These are phyloP conservation scores for Aspergillus sp. DNA, from an alignment of 2,329 filamentous ascomycete genomes.

Conservation along the genomic window DNA sequence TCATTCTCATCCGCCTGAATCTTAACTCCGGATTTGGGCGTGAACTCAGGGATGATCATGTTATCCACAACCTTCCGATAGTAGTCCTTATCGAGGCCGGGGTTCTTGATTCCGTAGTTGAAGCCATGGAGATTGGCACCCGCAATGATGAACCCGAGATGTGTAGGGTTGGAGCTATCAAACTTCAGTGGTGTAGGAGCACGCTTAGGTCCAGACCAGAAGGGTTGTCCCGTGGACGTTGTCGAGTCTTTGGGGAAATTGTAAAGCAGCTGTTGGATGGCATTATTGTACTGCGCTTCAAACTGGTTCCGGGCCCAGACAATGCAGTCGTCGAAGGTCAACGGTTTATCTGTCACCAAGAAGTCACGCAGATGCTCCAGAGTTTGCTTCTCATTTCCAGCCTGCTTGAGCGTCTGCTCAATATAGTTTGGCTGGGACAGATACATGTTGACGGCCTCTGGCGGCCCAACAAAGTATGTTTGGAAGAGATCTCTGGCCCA, in stretches of 20 bases:
- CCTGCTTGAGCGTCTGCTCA: constrained; percentile 83
- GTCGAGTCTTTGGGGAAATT: constrained; percentile 96
- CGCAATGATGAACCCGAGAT: constrained; percentile 85
- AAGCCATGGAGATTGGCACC: constrained; percentile 93
- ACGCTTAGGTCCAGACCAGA: constrained; percentile 98
- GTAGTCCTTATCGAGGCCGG: constrained; percentile 69
- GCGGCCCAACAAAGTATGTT: constrained; percentile 87
- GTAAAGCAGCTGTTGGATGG: constrained; percentile 90
- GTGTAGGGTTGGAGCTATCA: constrained; percentile 79
- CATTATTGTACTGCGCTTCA: constrained; percentile 95
- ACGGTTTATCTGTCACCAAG: constrained; percentile 86
- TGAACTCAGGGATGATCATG: constrained; percentile 95
- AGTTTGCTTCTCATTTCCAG: constrained; percentile 92
- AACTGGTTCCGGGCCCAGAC: constrained; percentile 93
- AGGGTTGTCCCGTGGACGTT: constrained; percentile 84
- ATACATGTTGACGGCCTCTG: constrained; percentile 93
- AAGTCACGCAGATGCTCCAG: constrained; percentile 88
- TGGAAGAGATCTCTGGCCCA: constrained; percentile 98
- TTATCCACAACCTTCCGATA: constrained; percentile 83
- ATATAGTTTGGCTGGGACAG: constrained; percentile 90
- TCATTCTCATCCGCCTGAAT: constrained; percentile 97
- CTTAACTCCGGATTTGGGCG: constrained; percentile 86
- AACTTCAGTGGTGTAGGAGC: constrained; percentile 92
- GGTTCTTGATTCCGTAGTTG: constrained; percentile 96
- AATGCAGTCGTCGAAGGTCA: constrained; percentile 94